Conservation (phyloP, 257 asterid species). For the Salvia rosmarinus region DNA sequence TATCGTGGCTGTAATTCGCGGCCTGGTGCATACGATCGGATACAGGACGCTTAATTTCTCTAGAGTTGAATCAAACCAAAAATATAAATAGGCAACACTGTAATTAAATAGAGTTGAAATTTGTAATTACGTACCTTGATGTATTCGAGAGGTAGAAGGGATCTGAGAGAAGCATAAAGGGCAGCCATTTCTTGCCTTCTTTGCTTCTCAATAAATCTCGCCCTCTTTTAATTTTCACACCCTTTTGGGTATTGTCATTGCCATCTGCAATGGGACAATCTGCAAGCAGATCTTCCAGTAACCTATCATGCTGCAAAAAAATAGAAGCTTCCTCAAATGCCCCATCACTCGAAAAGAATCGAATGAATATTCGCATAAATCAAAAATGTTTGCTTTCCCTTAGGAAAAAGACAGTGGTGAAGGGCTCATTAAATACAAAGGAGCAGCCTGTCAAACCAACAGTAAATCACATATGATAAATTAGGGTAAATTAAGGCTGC, state of each 20-base stretch:
- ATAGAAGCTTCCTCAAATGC: constrained; percentile 23
- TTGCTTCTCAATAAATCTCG: constrained; percentile 54
- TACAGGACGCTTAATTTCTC: constrained; percentile 60
- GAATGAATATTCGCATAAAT: not conserved
- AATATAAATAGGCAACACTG: not conserved
- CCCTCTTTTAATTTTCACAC: too few relatives aligned
- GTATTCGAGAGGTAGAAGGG: constrained; percentile 56
- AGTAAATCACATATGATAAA: constrained; percentile 18
- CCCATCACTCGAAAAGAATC: constrained; percentile 7
- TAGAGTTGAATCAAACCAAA: not conserved
- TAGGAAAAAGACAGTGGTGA: not conserved
- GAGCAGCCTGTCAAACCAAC: constrained; percentile 26
- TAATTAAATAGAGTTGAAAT: too few relatives aligned
- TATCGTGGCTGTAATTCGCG: constrained; percentile 45
- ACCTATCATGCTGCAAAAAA: too few relatives aligned
- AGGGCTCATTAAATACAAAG: not conserved
- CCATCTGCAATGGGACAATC: not conserved
- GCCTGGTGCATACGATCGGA: constrained; percentile 53
- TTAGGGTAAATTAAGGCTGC: constrained; percentile 16
- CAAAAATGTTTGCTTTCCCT: not conserved
- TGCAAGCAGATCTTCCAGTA: constrained; percentile 30
- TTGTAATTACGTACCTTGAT: constrained; percentile 49
- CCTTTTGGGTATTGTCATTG: too few relatives aligned
- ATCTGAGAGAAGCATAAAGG: constrained; percentile 53
- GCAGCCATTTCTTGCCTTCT: constrained; percentile 64